These are phyloP conservation scores for Boletus patriciae DNA, from an alignment of 768 basidiomycete species.

Conservation along the genomic window DNA sequence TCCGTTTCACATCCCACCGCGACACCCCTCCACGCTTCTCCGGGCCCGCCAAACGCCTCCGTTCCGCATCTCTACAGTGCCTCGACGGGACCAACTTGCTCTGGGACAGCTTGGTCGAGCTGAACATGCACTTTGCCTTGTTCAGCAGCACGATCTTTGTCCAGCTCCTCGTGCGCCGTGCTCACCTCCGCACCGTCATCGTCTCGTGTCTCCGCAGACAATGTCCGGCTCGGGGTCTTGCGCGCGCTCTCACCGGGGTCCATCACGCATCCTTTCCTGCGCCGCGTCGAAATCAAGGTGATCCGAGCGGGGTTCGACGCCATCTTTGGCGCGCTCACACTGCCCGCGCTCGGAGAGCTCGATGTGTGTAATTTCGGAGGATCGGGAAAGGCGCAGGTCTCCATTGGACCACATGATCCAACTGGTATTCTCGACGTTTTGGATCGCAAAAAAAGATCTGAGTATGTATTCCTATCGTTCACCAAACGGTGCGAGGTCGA, in stretches of 20 bases:
- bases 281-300: too few relatives aligned
- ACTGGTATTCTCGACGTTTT: slow-evolving; percentile 59
- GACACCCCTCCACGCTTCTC: slow-evolving; percentile 17
- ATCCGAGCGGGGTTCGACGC: too few relatives aligned
- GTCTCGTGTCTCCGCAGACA: slow-evolving; percentile 29
- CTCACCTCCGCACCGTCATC: slow-evolving; percentile 19
- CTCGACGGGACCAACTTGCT: slow-evolving; percentile 27
- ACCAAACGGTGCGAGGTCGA: slow-evolving; percentile 79
- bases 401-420: slow-evolving; percentile 94
- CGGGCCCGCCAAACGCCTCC: slow-evolving; percentile 16
- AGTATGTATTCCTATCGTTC: slow-evolving; percentile 88
- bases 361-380: slow-evolving; percentile 61
- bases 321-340: too few relatives aligned
- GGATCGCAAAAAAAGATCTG: slow-evolving; percentile 92
- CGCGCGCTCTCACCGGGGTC: too few relatives aligned
- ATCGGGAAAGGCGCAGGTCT: slow-evolving; percentile 54
- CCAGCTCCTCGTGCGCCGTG: slow-evolving; percentile 24
- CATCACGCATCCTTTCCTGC: too few relatives aligned
- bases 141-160: slow-evolving; percentile 25
- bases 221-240: too few relatives aligned
- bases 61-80: slow-evolving; percentile 22
- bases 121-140: slow-evolving; percentile 30
- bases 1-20: slow-evolving; percentile 22
- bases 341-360: too few relatives aligned
- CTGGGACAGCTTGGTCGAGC: slow-evolving; percentile 27